A percentile compares a stretch with the other conserved stretches of the same genome.
Conservation (phyloP, 2,329 filamentous ascomycete species). For the Venturiaceae sp. region DNA sequence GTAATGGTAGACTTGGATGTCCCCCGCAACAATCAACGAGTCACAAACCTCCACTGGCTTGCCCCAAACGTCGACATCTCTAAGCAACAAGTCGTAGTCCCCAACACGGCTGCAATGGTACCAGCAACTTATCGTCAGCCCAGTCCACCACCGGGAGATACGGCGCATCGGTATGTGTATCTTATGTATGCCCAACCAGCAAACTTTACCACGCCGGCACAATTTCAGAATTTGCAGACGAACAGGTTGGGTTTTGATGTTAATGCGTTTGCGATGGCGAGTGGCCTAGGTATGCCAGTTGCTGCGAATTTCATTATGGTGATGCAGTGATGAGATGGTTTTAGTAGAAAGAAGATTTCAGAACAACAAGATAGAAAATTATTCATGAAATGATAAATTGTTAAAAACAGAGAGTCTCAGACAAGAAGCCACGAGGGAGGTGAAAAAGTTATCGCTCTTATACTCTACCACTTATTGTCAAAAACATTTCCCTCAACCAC, state of each 20-base stretch:
- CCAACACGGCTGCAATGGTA: neutral
- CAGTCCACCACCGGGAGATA: conserved; percentile 11
- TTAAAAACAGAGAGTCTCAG: no score
- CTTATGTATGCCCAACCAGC: conserved; percentile 19
- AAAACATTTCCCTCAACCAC: neutral
- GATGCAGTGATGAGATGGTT: no score
- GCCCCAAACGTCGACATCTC: conserved; percentile 17
- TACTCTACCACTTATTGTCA: neutral
- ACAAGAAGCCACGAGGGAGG: no score
- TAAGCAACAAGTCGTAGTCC: neutral
- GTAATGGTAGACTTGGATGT: conserved; percentile 24
- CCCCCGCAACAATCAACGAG: conserved; percentile 22
- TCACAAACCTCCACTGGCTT: conserved; percentile 23
- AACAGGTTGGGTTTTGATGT: neutral
- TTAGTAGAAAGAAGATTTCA: no score
- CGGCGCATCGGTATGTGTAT: conserved; percentile 21
- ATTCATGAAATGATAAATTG: no score
- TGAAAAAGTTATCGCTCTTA: neutral
- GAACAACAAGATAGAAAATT: no score
- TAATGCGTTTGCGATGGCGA: neutral
- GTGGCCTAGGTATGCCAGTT: neutral
- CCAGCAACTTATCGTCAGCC: conserved; percentile 4
- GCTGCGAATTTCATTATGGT: neutral
- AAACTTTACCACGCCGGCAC: conserved; percentile 19
- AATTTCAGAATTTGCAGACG: conserved; percentile 22